phyloP scores from a whole-genome alignment of 1,139 yeast species.

The Magnusiomyces tetraspermus region DNA sequence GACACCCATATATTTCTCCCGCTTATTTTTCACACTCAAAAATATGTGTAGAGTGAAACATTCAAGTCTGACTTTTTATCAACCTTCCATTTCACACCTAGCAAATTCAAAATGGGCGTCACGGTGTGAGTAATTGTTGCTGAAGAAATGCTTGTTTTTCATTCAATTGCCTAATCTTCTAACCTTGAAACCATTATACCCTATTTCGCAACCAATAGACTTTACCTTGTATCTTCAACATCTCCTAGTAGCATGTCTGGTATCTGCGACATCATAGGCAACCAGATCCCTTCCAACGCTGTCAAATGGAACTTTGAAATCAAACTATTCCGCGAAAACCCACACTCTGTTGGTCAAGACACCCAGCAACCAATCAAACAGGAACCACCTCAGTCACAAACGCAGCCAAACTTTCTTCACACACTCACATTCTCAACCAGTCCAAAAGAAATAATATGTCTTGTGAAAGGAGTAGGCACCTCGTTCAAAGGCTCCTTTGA shows the following conservation, averaged over 20 bases:
- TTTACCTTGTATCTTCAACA: conserved; percentile 46
- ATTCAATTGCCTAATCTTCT: not conserved
- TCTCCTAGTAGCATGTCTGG: conserved; percentile 57
- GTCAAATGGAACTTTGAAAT: conserved; percentile 60
- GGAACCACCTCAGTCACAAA: conserved; percentile 21
- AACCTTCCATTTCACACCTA: not conserved
- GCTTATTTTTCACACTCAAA: no score
- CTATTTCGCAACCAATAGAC: no score
- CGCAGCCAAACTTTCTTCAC: conserved; percentile 44
- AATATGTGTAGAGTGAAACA: no score
- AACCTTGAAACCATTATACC: not conserved
- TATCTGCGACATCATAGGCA: conserved; percentile 57
- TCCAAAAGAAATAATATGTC: conserved; percentile 43
- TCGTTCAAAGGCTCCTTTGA: conserved; percentile 29
- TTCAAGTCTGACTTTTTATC: no score
- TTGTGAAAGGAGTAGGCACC: conserved; percentile 36
- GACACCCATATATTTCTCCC: not conserved
- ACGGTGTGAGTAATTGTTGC: conserved; percentile 15
- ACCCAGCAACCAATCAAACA: conserved; percentile 6
- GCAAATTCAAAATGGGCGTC: conserved; percentile 13
- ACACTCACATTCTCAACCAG: conserved; percentile 50
- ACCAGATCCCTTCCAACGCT: conserved; percentile 48
- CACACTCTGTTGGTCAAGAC: conserved; percentile 4
- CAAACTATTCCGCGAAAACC: conserved; percentile 54
- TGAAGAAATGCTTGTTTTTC: not conserved